Conservation (phyloP, 345 rosid genomes). For the Pistacia integerrima region DNA sequence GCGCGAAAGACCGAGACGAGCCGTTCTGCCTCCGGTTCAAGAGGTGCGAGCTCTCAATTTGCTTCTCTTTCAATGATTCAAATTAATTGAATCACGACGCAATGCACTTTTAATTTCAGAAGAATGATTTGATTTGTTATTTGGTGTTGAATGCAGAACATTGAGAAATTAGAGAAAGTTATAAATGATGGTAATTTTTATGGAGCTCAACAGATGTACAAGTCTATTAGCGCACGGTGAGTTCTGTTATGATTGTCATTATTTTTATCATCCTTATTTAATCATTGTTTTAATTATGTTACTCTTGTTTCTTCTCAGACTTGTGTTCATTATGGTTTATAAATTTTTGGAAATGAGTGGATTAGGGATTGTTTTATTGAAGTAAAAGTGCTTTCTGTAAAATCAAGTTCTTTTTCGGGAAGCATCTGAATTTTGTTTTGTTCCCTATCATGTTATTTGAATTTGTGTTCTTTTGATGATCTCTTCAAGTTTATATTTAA, state of each 20-base stretch:
- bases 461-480: no score
- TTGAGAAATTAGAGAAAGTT: slow-evolving; percentile 75
- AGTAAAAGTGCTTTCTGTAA: neutral
- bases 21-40: slow-evolving; percentile 71
- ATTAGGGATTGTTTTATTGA: neutral
- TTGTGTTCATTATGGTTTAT: neutral
- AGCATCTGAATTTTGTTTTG: no score
- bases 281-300: neutral
- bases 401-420: neutral
- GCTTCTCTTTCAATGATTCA: neutral
- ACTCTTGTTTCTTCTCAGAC: neutral
- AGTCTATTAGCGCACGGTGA: slow-evolving; percentile 84
- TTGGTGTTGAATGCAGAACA: slow-evolving; percentile 47
- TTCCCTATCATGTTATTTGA: no score
- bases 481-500: no score
- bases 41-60: slow-evolving; percentile 45
- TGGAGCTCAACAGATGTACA: slow-evolving; percentile 99
- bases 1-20: slow-evolving; percentile 49
- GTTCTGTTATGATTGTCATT: neutral
- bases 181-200: slow-evolving; percentile 78
- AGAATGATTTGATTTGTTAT: slow-evolving; percentile 5
- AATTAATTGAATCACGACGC: neutral
- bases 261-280: neutral
- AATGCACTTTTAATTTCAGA: neutral
- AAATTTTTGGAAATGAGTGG: no score